Conservation (phyloP, 2,329 filamentous ascomycete genomes). For the Colletotrichum musae region DNA sequence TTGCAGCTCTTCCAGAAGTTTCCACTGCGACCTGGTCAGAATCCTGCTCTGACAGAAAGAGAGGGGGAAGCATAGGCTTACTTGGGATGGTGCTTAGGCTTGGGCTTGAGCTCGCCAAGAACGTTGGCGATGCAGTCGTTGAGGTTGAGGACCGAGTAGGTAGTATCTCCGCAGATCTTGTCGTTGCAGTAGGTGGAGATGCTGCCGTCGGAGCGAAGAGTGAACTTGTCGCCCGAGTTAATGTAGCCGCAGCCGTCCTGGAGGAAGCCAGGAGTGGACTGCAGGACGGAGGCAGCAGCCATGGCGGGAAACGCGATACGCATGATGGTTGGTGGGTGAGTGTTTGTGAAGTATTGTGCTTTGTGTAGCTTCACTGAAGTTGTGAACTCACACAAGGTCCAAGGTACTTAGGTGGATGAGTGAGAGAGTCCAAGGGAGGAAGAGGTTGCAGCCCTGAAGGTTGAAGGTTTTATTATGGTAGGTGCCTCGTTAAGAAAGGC, state of each 20-base stretch:
- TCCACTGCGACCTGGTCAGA: neutral
- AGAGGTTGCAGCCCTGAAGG: no score
- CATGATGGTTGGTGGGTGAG: neutral
- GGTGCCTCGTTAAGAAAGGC: no score
- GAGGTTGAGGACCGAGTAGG: conserved; percentile 32
- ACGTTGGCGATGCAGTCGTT: conserved; percentile 33
- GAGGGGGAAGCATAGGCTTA: neutral
- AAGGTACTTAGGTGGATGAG: no score
- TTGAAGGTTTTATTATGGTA: no score
- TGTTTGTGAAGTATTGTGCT: no score
- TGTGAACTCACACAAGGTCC: no score
- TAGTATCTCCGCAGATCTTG: conserved; percentile 15
- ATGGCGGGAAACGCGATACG: neutral
- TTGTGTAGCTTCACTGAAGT: no score
- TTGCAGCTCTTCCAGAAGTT: conserved; percentile 32
- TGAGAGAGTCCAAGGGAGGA: no score
- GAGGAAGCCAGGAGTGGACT: conserved; percentile 18
- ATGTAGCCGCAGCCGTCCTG: conserved; percentile 31
- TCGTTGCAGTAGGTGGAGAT: conserved; percentile 34
- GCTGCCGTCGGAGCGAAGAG: conserved; percentile 22
- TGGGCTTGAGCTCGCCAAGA: conserved; percentile 5
- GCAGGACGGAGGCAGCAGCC: neutral
- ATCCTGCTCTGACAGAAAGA: no score
- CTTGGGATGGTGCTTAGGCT: neutral
- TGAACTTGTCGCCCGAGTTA: conserved; percentile 11